Evolutionary conservation across 768 basidiomycete genomes (phyloP).

Genomic region (Amanita exitialis): DNA sequence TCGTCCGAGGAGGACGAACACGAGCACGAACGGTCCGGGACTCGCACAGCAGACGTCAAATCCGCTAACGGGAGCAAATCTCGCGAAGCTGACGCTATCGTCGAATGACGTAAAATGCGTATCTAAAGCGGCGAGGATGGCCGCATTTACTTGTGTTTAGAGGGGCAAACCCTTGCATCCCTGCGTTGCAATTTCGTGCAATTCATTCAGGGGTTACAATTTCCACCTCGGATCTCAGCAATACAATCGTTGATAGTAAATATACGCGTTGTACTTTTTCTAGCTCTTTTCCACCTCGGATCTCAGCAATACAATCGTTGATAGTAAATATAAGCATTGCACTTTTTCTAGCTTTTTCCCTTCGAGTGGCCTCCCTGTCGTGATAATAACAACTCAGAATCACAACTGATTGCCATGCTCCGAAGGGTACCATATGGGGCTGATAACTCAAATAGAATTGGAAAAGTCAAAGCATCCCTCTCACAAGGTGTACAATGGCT

Average conservation of each 20-base stretch:
- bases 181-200: not conserved
- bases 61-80: too few species aligned
- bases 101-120: not conserved
- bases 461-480: constrained; percentile 44
- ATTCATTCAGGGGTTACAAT: too few species aligned
- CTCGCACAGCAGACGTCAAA: too few species aligned
- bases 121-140: not conserved
- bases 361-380: not conserved
- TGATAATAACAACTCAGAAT: too few species aligned
- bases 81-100: not conserved
- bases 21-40: not conserved
- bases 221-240: too few species aligned
- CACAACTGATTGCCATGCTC: too few species aligned
- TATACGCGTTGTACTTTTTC: too few species aligned
- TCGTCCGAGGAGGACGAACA: not conserved
- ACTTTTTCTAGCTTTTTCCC: too few species aligned
- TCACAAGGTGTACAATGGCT: constrained; percentile 50
- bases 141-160: not conserved
- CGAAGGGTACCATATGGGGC: not conserved
- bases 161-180: not conserved
- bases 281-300: too few species aligned
- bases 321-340: too few species aligned
- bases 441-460: not conserved
- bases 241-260: too few species aligned
- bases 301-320: too few species aligned